Evolutionary conservation across 352 stramenopile species (phyloP).

Genomic region (Pythium rhizo-oryzae): DNA sequence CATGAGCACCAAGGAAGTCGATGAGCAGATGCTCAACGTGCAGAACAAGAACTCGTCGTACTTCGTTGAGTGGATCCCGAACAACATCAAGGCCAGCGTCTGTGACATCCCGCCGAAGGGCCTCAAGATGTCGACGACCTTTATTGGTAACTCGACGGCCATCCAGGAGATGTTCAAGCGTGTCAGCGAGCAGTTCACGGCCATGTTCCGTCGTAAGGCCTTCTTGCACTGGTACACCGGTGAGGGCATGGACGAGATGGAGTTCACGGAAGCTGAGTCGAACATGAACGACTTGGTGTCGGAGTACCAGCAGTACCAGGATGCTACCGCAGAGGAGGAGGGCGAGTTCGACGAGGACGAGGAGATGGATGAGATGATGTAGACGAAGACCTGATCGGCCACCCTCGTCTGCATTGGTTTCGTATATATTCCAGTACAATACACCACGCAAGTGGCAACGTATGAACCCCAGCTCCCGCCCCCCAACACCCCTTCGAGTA

Average conservation of each 20-base stretch:
- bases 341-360: constrained; percentile 97
- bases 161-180: constrained; percentile 99
- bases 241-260: constrained; percentile 99
- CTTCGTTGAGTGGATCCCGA: constrained; percentile 99
- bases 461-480: constrained; percentile 30
- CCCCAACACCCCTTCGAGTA: constrained; percentile 37
- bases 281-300: constrained; percentile 99
- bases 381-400: constrained; percentile 54
- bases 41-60: constrained; percentile 99
- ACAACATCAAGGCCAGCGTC: constrained; percentile 99
- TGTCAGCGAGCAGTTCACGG: constrained; percentile 99
- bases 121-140: constrained; percentile 98
- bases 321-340: constrained; percentile 98
- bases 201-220: constrained; percentile 99
- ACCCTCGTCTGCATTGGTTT: constrained; percentile 49
- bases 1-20: constrained; percentile 99
- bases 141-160: constrained; percentile 99
- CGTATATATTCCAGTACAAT: constrained; percentile 66
- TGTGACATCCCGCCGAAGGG: constrained; percentile 99
- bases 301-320: constrained; percentile 99
- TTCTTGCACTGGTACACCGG: constrained; percentile 99
- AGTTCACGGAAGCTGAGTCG: constrained; percentile 99
- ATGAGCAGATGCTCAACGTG: constrained; percentile 99
- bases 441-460: constrained; percentile 50
- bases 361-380: constrained; percentile 94